A percentile compares a stretch with the other conserved stretches of the same genome.
Conservation (phyloP, 1,284 basidiomycete species). For the Cryptococcus floricola region DNA sequence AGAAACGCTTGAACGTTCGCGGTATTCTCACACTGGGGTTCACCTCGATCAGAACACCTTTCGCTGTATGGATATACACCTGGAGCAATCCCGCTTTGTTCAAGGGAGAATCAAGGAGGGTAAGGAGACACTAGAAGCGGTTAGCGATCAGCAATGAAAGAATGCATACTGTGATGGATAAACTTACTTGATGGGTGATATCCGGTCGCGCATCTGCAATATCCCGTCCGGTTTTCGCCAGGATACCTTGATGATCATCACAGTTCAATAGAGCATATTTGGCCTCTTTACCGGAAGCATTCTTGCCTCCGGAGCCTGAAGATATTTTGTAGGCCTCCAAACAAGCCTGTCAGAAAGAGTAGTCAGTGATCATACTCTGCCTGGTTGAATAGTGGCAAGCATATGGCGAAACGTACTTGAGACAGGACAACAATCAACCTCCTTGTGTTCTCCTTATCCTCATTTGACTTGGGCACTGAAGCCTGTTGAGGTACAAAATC, state of each 20-base stretch:
- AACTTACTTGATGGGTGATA: conserved; percentile 90
- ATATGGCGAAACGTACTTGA: conserved; percentile 33
- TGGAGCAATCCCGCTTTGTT: conserved; percentile 97
- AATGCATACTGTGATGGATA: neutral
- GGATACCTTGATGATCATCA: conserved; percentile 97
- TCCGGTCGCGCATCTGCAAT: conserved; percentile 97
- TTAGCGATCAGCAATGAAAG: neutral
- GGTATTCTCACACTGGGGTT: conserved; percentile 97
- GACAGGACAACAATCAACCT: conserved; percentile 81
- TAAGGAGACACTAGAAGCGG: conserved; percentile 77
- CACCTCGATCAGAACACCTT: conserved; percentile 95
- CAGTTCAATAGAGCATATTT: conserved; percentile 98
- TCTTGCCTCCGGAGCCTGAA: conserved; percentile 52
- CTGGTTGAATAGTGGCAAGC: neutral
- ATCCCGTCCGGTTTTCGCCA: conserved; percentile 95
- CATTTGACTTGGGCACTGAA: conserved; percentile 62
- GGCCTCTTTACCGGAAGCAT: conserved; percentile 62
- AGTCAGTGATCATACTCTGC: conserved; percentile 34
- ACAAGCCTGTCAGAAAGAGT: conserved; percentile 60
- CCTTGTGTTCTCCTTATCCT: conserved; percentile 61
- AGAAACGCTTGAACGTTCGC: conserved; percentile 97
- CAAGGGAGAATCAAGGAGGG: conserved; percentile 91
- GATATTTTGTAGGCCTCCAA: conserved; percentile 91
- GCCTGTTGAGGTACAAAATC: conserved; percentile 53
- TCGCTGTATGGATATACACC: conserved; percentile 97